Base-by-base conservation (phyloP, 495 filamentous ascomycete species). In the Talaromyces thailandensis region DNA sequence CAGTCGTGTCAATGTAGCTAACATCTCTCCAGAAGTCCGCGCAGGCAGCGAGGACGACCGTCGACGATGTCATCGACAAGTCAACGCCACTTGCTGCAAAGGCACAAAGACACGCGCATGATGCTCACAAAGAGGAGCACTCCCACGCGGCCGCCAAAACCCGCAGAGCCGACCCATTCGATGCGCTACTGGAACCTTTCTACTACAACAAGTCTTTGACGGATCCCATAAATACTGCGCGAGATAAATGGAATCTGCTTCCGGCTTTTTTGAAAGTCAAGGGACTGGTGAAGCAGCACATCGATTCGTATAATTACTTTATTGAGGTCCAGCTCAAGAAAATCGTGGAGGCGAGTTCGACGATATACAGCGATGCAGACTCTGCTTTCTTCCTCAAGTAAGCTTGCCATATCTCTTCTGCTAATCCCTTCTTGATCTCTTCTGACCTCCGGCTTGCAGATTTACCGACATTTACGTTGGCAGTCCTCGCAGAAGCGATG, bases 221-320 rank as follows among this genome's bases (percentile, higher is more conserved):
- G 0, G 94, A 97, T 64, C 90, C 93, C 0, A 96, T 99, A 68
- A 85, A 90, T 43, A 96, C 95, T n/a, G 92, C 88, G 3, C 81
- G 81, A 64, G 93, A 98, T 75, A 98, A 98, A 80, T 97, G 91
- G 86, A 97, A 97, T 70, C 78, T 99, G 25, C 78, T 99, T 18
- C 95, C 94, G 0, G 93, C 94, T 4, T 99, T 98, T 69, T 79
- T 99, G 56, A 96, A 96, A 70, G 92, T 96, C 67, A 99, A 99
- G 73, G 94, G 92, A 40, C 75, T 96, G 62, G 91, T 96, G 53
- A 96, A 96, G 75, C 92, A 96, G 73, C 94, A 99, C 73, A 93
- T 98, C 73, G 95, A 99, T 76, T 98, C 94, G 31, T 99, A 90
- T 82, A 96, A 99, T 75, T 96, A 90, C 73, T 96, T 99, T 67